Base-by-base conservation (phyloP, 1,139 yeast genomes). In the Yamadazyma spencermartinsiae region DNA sequence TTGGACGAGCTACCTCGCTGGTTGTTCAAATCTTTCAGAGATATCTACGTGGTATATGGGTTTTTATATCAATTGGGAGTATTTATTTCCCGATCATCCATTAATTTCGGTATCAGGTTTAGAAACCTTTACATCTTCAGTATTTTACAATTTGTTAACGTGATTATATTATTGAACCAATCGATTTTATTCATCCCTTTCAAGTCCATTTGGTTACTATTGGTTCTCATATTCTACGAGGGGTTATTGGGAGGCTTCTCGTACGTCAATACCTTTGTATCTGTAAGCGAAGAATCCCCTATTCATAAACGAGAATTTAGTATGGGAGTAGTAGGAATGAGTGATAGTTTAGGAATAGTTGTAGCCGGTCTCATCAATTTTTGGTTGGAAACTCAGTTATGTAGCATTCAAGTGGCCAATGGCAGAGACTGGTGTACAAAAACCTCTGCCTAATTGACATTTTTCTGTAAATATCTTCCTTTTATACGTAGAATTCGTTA, bases 31-130 rank as follows among this genome's bases (percentile, higher is more conserved):
- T 67, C 76, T 15, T 87, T 78, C 58, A 72, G 98, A 45, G 98
- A 92, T 51, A 84, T 87, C 7, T 92, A 92, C 57, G 98, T 92
- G 16, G 82, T 89, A 0, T 92, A 92, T 55, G 95, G 96, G n/a
- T 85, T 95, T 5, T 60, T 90, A 2, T 92, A 92, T 55, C 98
- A 92, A 58, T 59, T 88, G 6, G 98, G 98, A 6, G 98, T 92
- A 0, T 88, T 90, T 52, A 74, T 92, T 1, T 88, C 97, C 2
- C 69, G 98, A 40, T 86, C 97, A 0, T 86, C 96, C 1, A 81
- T 87, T 1, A 71, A 80, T 6, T 71, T 82, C 42, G 74, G 74
- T 2, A 52, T 86, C 25, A 64, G 95, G 34, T 62, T 89, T 32
- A 68, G 62, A 34, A 68, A 69, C 7, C 66, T 92, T 9, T 82